Conservation (phyloP, 2,329 filamentous ascomycete species). For the Fusarium odoratissimum region DNA sequence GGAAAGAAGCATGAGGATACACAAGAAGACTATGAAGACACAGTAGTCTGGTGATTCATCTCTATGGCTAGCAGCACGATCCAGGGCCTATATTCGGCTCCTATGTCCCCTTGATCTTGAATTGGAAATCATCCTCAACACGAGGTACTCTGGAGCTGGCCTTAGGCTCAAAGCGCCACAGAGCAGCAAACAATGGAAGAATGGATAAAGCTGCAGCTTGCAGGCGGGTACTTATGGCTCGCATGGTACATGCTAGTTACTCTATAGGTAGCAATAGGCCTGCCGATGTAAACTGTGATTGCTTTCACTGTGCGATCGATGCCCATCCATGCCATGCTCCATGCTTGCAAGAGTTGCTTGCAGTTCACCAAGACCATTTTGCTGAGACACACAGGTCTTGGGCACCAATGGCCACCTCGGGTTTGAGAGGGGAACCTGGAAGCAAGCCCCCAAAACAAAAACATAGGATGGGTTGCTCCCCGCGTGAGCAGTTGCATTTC, state of each 20-base stretch:
- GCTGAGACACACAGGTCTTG: background rate
- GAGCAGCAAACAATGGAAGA: conserved; percentile 13
- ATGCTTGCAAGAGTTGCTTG: conserved; percentile 31
- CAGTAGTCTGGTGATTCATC: background rate
- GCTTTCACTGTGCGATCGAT: conserved; percentile 24
- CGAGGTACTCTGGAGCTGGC: background rate
- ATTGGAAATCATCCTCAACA: background rate
- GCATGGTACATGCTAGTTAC: background rate
- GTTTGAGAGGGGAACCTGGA: conserved; percentile 8
- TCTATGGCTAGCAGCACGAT: background rate
- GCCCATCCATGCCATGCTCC: background rate
- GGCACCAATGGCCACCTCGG: conserved; percentile 10
- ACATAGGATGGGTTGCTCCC: conserved; percentile 20
- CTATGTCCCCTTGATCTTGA: background rate
- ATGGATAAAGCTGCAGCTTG: conserved; percentile 19
- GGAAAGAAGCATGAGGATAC: conserved; percentile 1
- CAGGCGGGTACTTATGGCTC: conserved; percentile 2
- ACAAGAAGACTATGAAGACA: background rate
- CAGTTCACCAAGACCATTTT: conserved; percentile 3
- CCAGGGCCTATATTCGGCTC: background rate
- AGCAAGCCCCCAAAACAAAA: background rate
- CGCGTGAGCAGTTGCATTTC: conserved; percentile 29
- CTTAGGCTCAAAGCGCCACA: background rate
- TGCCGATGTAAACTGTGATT: conserved; percentile 18
- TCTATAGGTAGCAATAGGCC: background rate